phyloP scores from a whole-genome alignment of 163 green algal species.

The Scenedesmus sp. region DNA sequence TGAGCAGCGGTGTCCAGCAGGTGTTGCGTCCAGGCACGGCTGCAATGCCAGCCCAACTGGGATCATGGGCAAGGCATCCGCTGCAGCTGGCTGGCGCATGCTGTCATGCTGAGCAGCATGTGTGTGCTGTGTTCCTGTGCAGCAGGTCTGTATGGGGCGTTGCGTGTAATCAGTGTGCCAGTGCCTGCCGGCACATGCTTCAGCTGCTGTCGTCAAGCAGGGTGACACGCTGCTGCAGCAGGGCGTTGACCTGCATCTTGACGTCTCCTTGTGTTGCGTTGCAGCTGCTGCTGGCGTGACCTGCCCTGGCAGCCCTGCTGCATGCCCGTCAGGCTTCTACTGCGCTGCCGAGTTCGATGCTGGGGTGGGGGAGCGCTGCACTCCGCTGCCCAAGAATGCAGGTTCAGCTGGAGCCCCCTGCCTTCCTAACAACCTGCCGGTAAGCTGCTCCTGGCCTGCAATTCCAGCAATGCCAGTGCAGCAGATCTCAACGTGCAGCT shows the following conservation, averaged over 20 bases:
- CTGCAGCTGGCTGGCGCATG: no score
- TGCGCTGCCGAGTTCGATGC: slow-evolving; percentile 28
- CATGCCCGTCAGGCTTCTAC: slow-evolving; percentile 35
- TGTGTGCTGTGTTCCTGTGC: no score
- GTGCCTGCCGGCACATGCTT: no score
- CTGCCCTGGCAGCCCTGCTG: neutral
- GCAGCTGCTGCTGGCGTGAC: slow-evolving; percentile 26
- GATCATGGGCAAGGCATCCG: no score
- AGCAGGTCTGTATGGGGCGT: no score
- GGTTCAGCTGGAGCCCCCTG: slow-evolving; percentile 22
- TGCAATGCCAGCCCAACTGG: neutral
- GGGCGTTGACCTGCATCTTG: neutral
- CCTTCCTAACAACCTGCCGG: slow-evolving; percentile 52
- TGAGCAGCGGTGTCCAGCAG: neutral
- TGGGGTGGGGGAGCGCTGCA: slow-evolving; percentile 19
- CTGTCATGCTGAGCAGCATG: no score
- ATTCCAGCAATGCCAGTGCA: neutral
- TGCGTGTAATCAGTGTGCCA: no score
- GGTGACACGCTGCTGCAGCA: neutral
- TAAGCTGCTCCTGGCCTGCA: neutral
- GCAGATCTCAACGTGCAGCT: neutral
- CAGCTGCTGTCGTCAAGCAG: no score
- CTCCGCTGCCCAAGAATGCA: slow-evolving; percentile 27
- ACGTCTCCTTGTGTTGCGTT: neutral
- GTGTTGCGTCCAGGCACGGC: neutral